Evolutionary conservation across 495 filamentous ascomycete species (phyloP), one percentile per base, ranked within the genome.

Genomic region (Podospora conica): DNA sequence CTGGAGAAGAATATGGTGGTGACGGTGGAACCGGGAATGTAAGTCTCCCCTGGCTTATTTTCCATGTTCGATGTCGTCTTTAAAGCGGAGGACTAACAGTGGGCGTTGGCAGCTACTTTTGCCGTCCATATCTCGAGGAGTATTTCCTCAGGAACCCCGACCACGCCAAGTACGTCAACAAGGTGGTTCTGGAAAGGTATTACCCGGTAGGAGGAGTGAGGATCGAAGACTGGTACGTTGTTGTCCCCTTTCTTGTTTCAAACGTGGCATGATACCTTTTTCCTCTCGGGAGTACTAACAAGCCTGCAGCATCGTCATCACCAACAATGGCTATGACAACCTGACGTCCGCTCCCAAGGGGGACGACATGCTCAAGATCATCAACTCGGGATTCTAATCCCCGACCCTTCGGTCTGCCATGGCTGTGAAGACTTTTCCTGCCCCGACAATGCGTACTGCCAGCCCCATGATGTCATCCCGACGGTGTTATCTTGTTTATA

Each of bases 11-110:
- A 86, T 22, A 92, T 93, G 88, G 84, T 96, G 18, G 85, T 96
- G 18, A 96, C 92, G 0, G 84, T 98, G 55, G 92, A 96, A 75
- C 92, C 93, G 10, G 94, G 94, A 23, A 85, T 98, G 75, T 92
- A 67, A 68, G 76, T 74, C 40, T 21, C 24, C 27, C 23, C 54
- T 55, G 28, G 31, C 24, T 11, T 23, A 53, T 59, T 31, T 20
- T 23, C 22, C 25, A 53, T 57, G 29, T 55, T 20, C 5, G n/a
- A 53, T 53, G 18, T 23, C 23, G 3, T 33, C 11, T 58, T 3
- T 10, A 23, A n/a, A 24, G 2, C 12, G 9, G n/a, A 9, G 18
- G 9, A 10, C 60, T 67, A 22, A 62, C 54, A 60, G 10, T 7
- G 15, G 12, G 20, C 3, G 48, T 48, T 22, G 0, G 60, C 53